Conservation (phyloP, 768 basidiomycete species). For the Pleurotus tuoliensis region DNA sequence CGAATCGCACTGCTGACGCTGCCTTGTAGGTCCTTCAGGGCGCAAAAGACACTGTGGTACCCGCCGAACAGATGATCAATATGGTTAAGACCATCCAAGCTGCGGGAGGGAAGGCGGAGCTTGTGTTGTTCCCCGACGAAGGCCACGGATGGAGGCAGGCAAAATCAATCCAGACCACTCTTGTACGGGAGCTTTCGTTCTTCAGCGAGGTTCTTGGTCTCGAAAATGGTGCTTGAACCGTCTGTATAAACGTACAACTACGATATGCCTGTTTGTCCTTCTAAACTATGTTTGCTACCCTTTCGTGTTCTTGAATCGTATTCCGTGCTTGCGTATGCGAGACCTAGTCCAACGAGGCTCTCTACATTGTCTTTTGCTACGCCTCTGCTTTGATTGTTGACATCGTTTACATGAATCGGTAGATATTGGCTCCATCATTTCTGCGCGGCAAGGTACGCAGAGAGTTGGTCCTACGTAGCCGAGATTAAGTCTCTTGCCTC, state of each 20-base stretch:
- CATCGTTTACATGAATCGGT: too few relatives aligned
- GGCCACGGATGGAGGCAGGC: conserved; percentile 43
- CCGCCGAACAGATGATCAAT: conserved; percentile 41
- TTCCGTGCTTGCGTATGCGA: too few relatives aligned
- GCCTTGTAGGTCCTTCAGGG: conserved; percentile 46
- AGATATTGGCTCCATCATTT: not conserved
- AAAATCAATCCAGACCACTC: conserved; percentile 33
- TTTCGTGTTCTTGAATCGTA: too few relatives aligned
- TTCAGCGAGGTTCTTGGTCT: conserved; percentile 29
- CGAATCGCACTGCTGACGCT: not conserved
- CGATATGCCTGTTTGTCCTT: too few relatives aligned
- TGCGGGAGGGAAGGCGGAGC: conserved; percentile 33
- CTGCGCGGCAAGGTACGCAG: conserved; percentile 1
- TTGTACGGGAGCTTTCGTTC: conserved; percentile 35
- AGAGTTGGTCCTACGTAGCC: not conserved
- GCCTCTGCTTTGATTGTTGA: too few relatives aligned
- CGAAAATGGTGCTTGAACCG: too few relatives aligned
- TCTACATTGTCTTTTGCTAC: too few relatives aligned
- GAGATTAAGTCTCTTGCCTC: too few relatives aligned
- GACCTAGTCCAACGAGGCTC: too few relatives aligned
- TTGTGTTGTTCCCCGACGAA: conserved; percentile 44
- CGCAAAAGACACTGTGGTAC: conserved; percentile 43
- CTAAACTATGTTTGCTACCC: too few relatives aligned
- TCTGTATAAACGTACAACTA: too few relatives aligned
- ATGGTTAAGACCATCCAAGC: conserved; percentile 38